Percentiles rank a stretch among this genome's conserved stretches.
phyloP scores from a whole-genome alignment of 2,329 filamentous ascomycete species.

The Fusarium siculi region DNA sequence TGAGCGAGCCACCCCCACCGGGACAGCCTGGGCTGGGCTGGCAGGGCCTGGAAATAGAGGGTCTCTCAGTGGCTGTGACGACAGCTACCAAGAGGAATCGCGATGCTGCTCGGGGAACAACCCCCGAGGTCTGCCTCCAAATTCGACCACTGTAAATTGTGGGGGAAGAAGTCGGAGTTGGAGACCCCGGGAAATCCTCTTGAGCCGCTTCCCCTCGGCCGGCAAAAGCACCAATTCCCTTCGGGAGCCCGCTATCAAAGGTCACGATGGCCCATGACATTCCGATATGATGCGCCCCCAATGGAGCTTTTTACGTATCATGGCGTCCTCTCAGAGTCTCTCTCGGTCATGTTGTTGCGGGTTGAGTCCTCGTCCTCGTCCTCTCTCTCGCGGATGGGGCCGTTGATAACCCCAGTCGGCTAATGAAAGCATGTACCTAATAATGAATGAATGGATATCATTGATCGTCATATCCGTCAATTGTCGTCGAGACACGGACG shows the following conservation, averaged over 20 bases:
- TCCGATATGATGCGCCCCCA: constrained; percentile 32
- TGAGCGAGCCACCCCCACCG: constrained; percentile 43
- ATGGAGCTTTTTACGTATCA: constrained; percentile 19
- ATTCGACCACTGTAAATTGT: constrained; percentile 20
- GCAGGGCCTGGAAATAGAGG: constrained; percentile 21
- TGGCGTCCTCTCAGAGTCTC: constrained; percentile 19
- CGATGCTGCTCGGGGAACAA: constrained; percentile 27
- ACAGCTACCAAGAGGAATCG: neutral
- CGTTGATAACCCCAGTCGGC: constrained; percentile 28
- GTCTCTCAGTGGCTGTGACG: constrained; percentile 23
- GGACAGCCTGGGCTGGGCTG: neutral
- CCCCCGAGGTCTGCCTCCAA: constrained; percentile 17
- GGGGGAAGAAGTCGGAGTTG: constrained; percentile 43
- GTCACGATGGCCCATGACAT: constrained; percentile 40
- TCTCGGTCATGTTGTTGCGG: constrained; percentile 36
- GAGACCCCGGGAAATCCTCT: constrained; percentile 51
- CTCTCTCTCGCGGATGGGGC: constrained; percentile 21
- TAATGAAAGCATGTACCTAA: neutral
- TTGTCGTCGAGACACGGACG: constrained; percentile 35
- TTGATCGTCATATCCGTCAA: constrained; percentile 41
- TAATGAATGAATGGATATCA: constrained; percentile 25
- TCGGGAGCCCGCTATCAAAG: constrained; percentile 26
- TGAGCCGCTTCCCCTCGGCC: constrained; percentile 46
- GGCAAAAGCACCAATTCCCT: constrained; percentile 35
- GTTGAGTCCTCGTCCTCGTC: neutral